These are phyloP conservation scores for Sclerotinia sclerotiorum DNA, from an alignment of 2,329 filamentous ascomycete genomes.

Conservation along the genomic window DNA sequence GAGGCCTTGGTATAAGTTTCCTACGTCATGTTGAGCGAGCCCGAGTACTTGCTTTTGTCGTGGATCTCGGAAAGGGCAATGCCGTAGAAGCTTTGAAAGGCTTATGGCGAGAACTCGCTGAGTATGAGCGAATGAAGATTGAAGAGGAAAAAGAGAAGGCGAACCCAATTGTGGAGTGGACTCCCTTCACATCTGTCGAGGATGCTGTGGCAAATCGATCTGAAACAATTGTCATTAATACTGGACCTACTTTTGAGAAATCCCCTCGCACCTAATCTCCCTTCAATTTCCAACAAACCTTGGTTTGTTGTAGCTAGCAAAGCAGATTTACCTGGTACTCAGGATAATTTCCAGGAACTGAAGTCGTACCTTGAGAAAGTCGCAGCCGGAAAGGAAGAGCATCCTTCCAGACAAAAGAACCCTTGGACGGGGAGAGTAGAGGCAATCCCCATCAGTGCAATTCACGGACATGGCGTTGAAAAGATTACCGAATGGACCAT, in stretches of 20 bases:
- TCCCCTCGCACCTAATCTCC: slow-evolving; percentile 33
- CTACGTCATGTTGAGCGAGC: slow-evolving; percentile 92
- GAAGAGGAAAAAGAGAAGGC: slow-evolving; percentile 71
- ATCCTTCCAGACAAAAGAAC: slow-evolving; percentile 67
- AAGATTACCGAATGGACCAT: slow-evolving; percentile 71
- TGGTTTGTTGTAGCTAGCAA: slow-evolving; percentile 98
- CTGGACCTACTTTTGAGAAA: slow-evolving; percentile 33
- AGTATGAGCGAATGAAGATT: slow-evolving; percentile 70
- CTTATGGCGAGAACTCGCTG: slow-evolving; percentile 85
- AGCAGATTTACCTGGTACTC: slow-evolving; percentile 76
- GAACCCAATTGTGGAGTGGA: slow-evolving; percentile 60
- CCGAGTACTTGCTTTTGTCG: slow-evolving; percentile 86
- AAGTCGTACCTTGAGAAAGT: slow-evolving; percentile 70
- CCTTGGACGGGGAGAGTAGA: slow-evolving; percentile 62
- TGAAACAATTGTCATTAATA: slow-evolving; percentile 37
- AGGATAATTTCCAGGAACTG: slow-evolving; percentile 71
- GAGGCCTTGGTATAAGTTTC: slow-evolving; percentile 87
- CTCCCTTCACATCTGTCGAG: slow-evolving; percentile 50
- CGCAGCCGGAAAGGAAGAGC: slow-evolving; percentile 59
- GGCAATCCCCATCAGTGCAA: slow-evolving; percentile 85
- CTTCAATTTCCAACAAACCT: slow-evolving; percentile 78
- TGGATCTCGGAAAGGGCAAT: slow-evolving; percentile 79
- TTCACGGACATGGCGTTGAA: slow-evolving; percentile 79
- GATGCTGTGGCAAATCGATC: slow-evolving; percentile 36
- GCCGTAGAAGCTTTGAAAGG: slow-evolving; percentile 75